Evolutionary conservation across 176 grass and related monocot species (phyloP).

Genomic region (Oryza australiensis): DNA sequence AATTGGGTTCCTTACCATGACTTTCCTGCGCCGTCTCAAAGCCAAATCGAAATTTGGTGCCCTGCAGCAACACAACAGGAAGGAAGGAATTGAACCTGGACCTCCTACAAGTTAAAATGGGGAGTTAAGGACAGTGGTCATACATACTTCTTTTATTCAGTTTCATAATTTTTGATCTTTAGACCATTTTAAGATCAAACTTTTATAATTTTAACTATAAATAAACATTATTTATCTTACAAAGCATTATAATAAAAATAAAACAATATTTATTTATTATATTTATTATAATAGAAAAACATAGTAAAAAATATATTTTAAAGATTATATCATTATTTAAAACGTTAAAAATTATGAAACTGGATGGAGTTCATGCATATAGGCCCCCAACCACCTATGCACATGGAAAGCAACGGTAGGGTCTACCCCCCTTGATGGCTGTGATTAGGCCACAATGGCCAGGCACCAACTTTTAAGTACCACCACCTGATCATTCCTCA

Average conservation of each 20-base stretch:
- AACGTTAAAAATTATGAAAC: too few species aligned
- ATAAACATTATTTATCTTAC: too few species aligned
- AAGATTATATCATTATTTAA: too few species aligned
- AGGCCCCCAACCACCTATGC: constrained; percentile 42
- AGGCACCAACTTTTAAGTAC: constrained; percentile 79
- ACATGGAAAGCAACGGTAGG: constrained; percentile 57
- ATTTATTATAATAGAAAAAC: too few species aligned
- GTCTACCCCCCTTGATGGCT: constrained; percentile 53
- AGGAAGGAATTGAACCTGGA: constrained; percentile 28
- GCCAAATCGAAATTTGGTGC: constrained; percentile 35
- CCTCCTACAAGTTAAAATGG: constrained; percentile 31
- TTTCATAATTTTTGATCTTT: too few species aligned
- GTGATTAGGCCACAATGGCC: constrained; percentile 70
- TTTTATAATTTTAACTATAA: too few species aligned
- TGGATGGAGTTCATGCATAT: too few species aligned
- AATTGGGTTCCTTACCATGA: constrained; percentile 7
- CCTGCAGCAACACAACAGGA: constrained; percentile 30
- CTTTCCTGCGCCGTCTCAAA: constrained; percentile 38
- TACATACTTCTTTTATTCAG: too few species aligned
- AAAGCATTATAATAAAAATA: too few species aligned
- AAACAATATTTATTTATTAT: too few species aligned
- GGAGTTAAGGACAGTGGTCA: constrained; percentile 38
- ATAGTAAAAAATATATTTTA: too few species aligned
- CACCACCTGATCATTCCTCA: constrained; percentile 82
- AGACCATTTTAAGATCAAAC: too few species aligned